A percentile compares a stretch with the other conserved stretches of the same genome.
These are phyloP conservation scores for Centella asiatica DNA, from an alignment of 129 eudicot genomes.

Conservation along the genomic window DNA sequence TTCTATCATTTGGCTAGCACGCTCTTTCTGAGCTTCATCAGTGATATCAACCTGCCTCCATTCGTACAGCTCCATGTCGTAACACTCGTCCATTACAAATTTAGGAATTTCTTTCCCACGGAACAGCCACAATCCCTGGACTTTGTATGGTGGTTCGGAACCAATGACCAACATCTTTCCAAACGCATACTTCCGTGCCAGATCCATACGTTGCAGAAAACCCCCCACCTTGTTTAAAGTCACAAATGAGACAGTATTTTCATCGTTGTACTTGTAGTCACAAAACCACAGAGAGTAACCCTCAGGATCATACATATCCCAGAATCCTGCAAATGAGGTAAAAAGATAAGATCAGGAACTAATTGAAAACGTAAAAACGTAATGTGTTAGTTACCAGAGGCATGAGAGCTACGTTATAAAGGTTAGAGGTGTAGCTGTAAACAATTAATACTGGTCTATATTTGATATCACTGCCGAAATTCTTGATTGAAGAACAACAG, in stretches of 20 bases:
- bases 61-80: slow-evolving; percentile 80
- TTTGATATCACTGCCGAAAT: no score
- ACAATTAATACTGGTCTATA: no score
- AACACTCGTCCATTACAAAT: slow-evolving; percentile 72
- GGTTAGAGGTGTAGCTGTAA: no score
- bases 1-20: slow-evolving; percentile 76
- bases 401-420: neutral
- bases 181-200: slow-evolving; percentile 78
- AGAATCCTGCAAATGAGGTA: slow-evolving; percentile 42
- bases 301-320: slow-evolving; percentile 94
- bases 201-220: slow-evolving; percentile 78
- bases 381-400: neutral
- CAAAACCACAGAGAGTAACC: slow-evolving; percentile 96
- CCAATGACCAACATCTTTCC: slow-evolving; percentile 85
- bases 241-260: slow-evolving; percentile 68
- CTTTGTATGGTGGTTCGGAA: slow-evolving; percentile 64
- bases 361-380: neutral
- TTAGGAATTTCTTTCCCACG: slow-evolving; percentile 76
- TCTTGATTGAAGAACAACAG: no score
- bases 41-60: slow-evolving; percentile 66
- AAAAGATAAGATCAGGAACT: neutral
- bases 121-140: slow-evolving; percentile 82
- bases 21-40: slow-evolving; percentile 79
- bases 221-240: slow-evolving; percentile 92
- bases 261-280: slow-evolving; percentile 76